phyloP scores from a whole-genome alignment of 768 basidiomycete genomes.

The Pholiota conissans region DNA sequence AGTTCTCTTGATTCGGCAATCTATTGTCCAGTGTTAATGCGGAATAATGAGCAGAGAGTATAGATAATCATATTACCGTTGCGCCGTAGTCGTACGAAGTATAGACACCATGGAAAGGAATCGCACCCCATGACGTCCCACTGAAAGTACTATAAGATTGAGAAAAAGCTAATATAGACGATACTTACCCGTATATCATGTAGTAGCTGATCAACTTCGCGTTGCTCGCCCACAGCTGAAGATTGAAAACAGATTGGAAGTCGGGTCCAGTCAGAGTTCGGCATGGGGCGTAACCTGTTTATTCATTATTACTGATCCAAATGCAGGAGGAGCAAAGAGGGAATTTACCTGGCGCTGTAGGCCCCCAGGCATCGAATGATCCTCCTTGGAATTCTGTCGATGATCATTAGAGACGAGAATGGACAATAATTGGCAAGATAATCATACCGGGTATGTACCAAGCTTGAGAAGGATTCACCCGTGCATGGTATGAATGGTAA shows the following conservation, averaged over 20 bases:
- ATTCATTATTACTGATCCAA: background rate
- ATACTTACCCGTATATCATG: slow-evolving; percentile 74
- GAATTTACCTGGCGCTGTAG: slow-evolving; percentile 57
- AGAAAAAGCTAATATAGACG: background rate
- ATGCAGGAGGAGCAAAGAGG: background rate
- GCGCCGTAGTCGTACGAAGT: slow-evolving; percentile 85
- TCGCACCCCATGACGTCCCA: slow-evolving; percentile 83
- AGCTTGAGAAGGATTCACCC: slow-evolving; percentile 53
- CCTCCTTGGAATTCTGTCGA: slow-evolving; percentile 65
- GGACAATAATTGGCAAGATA: too few relatives aligned
- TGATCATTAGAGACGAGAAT: slow-evolving; percentile 6
- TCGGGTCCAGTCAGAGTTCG: slow-evolving; percentile 65
- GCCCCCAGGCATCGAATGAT: slow-evolving; percentile 81
- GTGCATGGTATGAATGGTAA: slow-evolving; percentile 64
- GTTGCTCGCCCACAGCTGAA: slow-evolving; percentile 77
- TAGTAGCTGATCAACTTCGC: slow-evolving; percentile 83
- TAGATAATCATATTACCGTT: slow-evolving; percentile 37
- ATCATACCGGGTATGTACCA: slow-evolving; percentile 67
- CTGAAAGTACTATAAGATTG: too few relatives aligned
- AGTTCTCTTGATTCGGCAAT: slow-evolving; percentile 69
- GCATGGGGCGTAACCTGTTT: slow-evolving; percentile 62
- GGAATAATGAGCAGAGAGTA: too few relatives aligned
- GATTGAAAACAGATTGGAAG: slow-evolving; percentile 82
- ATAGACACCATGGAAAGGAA: slow-evolving; percentile 78
- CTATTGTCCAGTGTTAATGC: too few relatives aligned